Evolutionary conservation across 345 rosid genomes (phyloP).

Genomic region (Bruguiera gymnorhiza): DNA sequence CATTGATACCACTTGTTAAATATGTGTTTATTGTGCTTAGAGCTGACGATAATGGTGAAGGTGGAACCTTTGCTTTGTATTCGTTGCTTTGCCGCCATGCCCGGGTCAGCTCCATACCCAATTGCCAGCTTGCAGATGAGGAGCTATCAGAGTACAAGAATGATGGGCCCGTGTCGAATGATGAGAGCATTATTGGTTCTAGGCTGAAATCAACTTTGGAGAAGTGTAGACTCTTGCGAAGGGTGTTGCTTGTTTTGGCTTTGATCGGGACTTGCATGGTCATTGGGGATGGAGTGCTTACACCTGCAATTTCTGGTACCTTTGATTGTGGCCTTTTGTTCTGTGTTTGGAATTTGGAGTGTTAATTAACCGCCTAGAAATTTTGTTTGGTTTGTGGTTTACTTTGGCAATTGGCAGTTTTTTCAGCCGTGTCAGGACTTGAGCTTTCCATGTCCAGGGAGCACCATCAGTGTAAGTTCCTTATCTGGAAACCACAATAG

Average conservation of each 20-base stretch:
- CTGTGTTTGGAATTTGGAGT: background rate
- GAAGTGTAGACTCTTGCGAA: conserved; percentile 31
- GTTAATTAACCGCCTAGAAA: background rate
- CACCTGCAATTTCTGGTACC: conserved; percentile 50
- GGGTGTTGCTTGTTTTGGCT: conserved; percentile 36
- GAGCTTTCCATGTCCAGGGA: conserved; percentile 28
- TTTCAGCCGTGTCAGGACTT: conserved; percentile 41
- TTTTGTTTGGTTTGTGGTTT: background rate
- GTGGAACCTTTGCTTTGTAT: conserved; percentile 48
- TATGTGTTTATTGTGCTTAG: conserved; percentile 45
- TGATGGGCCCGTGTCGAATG: conserved; percentile 14
- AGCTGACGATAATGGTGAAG: conserved; percentile 50
- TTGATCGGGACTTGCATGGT: conserved; percentile 51
- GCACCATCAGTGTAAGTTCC: conserved; percentile 25
- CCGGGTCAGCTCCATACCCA: conserved; percentile 38
- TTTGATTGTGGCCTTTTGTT: background rate
- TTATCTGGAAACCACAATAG: conserved; percentile 8
- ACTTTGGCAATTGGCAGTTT: conserved; percentile 21
- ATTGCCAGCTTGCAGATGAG: conserved; percentile 45
- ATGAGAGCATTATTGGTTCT: conserved; percentile 16
- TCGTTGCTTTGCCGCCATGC: conserved; percentile 47
- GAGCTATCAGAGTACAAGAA: conserved; percentile 37
- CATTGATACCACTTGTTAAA: conserved; percentile 36
- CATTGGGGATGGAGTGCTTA: conserved; percentile 50
- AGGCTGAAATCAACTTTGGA: conserved; percentile 37